Conservation (phyloP, 257 asterid species). For the Penstemon barbatus region DNA sequence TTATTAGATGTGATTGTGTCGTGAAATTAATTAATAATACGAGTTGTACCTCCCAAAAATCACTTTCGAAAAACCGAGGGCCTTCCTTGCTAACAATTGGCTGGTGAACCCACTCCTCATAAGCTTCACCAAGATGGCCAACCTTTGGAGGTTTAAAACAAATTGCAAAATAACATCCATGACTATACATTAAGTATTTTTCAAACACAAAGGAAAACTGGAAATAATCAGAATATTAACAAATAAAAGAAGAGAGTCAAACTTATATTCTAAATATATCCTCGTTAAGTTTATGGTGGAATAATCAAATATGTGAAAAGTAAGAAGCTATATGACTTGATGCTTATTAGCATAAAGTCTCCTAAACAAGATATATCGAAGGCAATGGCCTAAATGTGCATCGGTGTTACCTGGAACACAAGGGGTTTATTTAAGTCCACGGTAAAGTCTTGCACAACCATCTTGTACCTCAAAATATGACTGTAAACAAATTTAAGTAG, state of each 20-base stretch:
- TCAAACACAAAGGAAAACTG: not conserved
- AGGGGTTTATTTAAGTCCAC: constrained; percentile 74
- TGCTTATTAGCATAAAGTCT: not conserved
- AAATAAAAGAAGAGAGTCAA: not conserved
- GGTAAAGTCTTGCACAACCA: constrained; percentile 59
- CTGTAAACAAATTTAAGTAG: not conserved
- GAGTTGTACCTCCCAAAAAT: constrained; percentile 78
- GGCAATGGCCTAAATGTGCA: not conserved
- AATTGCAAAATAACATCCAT: not conserved
- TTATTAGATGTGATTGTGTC: not conserved
- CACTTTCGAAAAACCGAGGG: constrained; percentile 84
- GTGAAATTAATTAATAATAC: not conserved
- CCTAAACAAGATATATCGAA: not conserved
- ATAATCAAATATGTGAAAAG: not conserved
- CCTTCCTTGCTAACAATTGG: constrained; percentile 84
- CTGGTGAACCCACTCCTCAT: constrained; percentile 97
- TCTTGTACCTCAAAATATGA: constrained; percentile 32
- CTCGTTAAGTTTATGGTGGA: not conserved
- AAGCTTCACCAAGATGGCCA: constrained; percentile 88
- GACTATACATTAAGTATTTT: not conserved
- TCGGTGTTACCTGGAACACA: constrained; percentile 58
- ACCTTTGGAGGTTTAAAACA: constrained; percentile 45
- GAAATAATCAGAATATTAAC: not conserved
- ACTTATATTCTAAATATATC: not conserved
- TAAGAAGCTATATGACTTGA: not conserved